phyloP scores from a whole-genome alignment of 208 protist genomes.

The Acanthamoeba castellanii region DNA sequence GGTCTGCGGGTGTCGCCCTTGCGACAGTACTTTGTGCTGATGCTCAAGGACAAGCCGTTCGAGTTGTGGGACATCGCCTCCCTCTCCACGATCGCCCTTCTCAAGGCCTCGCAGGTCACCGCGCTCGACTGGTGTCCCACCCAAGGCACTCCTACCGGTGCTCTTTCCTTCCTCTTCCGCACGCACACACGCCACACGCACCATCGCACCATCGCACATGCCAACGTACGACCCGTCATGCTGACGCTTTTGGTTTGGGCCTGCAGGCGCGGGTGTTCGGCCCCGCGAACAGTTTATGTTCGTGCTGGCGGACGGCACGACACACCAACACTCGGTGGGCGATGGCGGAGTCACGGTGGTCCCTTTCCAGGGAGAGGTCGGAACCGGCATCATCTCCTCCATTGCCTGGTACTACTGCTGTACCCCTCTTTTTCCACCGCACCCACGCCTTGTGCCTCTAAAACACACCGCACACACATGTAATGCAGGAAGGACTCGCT shows the following conservation, averaged over 20 bases:
- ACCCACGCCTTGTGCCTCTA: neutral
- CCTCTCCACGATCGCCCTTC: neutral
- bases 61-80: constrained; percentile 69
- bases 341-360: neutral
- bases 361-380: constrained; percentile 42
- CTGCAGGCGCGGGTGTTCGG: neutral
- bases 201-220: too few species aligned
- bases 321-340: neutral
- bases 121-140: constrained; percentile 50
- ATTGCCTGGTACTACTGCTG: neutral
- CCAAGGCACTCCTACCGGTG: neutral
- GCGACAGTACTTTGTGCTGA: constrained; percentile 62
- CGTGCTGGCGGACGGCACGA: constrained; percentile 12
- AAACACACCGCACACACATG: neutral
- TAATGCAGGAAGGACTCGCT: neutral
- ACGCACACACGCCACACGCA: too few species aligned
- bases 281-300: constrained; percentile 55
- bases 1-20: constrained; percentile 14
- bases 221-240: too few species aligned
- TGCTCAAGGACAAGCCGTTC: constrained; percentile 72
- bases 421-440: neutral
- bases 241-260: neutral
- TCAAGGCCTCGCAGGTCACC: constrained; percentile 65
- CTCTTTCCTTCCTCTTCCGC: neutral
- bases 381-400: constrained; percentile 58